phyloP scores from a whole-genome alignment of 768 basidiomycete genomes.

The Boletus vermiculosoides region DNA sequence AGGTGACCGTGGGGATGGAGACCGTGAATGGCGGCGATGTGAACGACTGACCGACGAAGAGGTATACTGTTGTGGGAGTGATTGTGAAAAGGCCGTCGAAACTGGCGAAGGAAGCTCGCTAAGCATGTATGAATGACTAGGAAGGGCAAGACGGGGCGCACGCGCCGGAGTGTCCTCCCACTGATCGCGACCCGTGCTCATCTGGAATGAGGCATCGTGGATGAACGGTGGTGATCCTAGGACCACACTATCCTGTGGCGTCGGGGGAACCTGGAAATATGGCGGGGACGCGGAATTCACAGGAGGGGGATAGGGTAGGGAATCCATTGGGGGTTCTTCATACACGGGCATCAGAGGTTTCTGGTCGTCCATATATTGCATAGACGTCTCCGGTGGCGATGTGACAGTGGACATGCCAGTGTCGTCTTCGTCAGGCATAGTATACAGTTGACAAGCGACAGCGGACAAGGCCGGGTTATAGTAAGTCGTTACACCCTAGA shows the following conservation, averaged over 20 bases:
- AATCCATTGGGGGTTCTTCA: constrained; percentile 33
- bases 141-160: constrained; percentile 2
- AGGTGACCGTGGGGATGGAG: constrained; percentile 26
- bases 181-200: constrained; percentile 11
- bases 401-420: neutral
- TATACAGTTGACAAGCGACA: constrained; percentile 15
- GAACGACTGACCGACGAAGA: constrained; percentile 19
- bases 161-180: constrained; percentile 22
- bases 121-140: constrained; percentile 23
- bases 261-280: constrained; percentile 15
- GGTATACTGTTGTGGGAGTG: constrained; percentile 12
- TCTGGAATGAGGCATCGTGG: constrained; percentile 9
- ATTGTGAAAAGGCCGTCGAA: constrained; percentile 7
- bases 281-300: constrained; percentile 19
- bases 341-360: constrained; percentile 9
- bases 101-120: constrained; percentile 12
- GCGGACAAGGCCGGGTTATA: constrained; percentile 13
- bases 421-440: constrained; percentile 18
- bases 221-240: constrained; percentile 16
- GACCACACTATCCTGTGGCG: constrained; percentile 13
- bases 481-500: constrained; percentile 10
- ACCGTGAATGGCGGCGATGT: constrained; percentile 24
- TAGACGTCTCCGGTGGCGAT: neutral
- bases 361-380: constrained; percentile 14
- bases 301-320: constrained; percentile 31